phyloP scores from a whole-genome alignment of 352 stramenopile species.

The Thalassiosira sp. region DNA sequence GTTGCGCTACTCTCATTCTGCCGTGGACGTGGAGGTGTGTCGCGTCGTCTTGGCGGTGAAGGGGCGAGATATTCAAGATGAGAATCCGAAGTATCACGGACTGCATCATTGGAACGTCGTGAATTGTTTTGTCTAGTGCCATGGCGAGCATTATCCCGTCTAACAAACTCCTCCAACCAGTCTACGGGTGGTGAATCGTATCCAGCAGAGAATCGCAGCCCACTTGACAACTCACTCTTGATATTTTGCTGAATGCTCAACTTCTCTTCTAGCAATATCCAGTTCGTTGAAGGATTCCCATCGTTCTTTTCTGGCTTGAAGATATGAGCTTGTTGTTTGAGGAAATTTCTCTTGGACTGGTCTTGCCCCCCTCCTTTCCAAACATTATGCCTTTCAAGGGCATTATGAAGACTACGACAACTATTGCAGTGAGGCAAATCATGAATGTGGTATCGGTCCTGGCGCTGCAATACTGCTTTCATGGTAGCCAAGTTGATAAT shows the following conservation, averaged over 20 bases:
- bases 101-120: conserved; percentile 1
- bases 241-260: conserved; percentile 44
- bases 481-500: conserved; percentile 57
- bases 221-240: conserved; percentile 17
- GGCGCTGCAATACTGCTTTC: conserved; percentile 57
- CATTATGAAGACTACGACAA: conserved; percentile 45
- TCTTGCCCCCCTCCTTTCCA: conserved; percentile 26
- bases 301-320: conserved; percentile 60
- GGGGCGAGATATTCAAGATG: conserved; percentile 30
- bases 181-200: conserved; percentile 20
- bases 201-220: conserved; percentile 6
- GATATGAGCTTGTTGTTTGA: conserved; percentile 45
- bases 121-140: neutral
- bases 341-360: conserved; percentile 13
- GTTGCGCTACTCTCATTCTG: conserved; percentile 15
- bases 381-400: conserved; percentile 40
- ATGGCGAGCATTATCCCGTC: conserved; percentile 47
- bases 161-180: conserved; percentile 62
- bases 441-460: conserved; percentile 51
- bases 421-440: conserved; percentile 52
- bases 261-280: conserved; percentile 55
- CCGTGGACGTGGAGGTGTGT: conserved; percentile 5
- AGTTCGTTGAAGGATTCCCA: conserved; percentile 54
- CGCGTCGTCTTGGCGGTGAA: conserved; percentile 9
- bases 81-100: conserved; percentile 9